Evolutionary conservation across 331 rosid species (phyloP).

Genomic region (Arachis monticola): DNA sequence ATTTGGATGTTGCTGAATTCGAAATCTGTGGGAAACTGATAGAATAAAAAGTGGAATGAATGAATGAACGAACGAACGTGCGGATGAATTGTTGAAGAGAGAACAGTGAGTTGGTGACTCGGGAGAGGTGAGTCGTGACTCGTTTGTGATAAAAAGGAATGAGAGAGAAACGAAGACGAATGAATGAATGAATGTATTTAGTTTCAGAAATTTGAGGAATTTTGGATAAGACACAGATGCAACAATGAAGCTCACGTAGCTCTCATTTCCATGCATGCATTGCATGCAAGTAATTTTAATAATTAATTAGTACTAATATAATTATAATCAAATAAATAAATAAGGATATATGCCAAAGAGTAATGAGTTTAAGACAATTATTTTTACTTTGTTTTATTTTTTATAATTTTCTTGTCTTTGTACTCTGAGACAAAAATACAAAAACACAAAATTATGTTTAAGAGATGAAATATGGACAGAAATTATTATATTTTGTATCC

Average conservation of each 20-base stretch:
- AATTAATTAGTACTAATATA: too few relatives aligned
- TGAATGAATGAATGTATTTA: not conserved
- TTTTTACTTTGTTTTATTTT: too few relatives aligned
- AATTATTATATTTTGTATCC: too few relatives aligned
- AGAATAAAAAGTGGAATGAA: not conserved
- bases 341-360: too few relatives aligned
- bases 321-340: too few relatives aligned
- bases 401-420: too few relatives aligned
- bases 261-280: not conserved
- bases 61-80: not conserved
- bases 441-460: too few relatives aligned
- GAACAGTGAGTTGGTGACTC: not conserved
- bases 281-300: not conserved
- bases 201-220: not conserved
- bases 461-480: too few relatives aligned
- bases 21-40: not conserved
- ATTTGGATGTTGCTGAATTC: not conserved
- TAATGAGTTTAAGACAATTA: too few relatives aligned
- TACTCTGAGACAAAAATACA: too few relatives aligned
- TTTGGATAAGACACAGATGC: not conserved
- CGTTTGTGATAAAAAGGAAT: not conserved
- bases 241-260: not conserved
- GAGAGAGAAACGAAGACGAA: not conserved
- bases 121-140: conserved; percentile 19
- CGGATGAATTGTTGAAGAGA: not conserved